Evolutionary conservation across 257 asterid genomes (phyloP).

Genomic region (Plantago major): DNA sequence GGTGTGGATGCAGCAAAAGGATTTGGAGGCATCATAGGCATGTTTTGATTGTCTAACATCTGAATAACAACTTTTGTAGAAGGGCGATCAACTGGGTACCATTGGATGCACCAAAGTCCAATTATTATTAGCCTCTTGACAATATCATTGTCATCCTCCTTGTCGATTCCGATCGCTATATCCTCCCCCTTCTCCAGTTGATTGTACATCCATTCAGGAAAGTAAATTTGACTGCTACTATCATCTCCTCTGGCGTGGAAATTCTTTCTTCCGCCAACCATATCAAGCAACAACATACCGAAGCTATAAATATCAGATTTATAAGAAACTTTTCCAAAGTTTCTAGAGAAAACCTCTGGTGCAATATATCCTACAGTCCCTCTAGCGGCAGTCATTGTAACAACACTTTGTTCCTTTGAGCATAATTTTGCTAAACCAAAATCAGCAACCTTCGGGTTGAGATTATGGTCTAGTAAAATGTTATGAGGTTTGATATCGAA

Average conservation of each 20-base stretch:
- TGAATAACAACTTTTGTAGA: slow-evolving; percentile 64
- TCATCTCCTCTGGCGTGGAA: slow-evolving; percentile 23
- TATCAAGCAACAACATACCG: slow-evolving; percentile 70
- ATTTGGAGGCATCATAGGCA: slow-evolving; percentile 67
- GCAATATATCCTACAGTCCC: slow-evolving; percentile 79
- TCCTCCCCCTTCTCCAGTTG: slow-evolving; percentile 69
- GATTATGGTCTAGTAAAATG: slow-evolving; percentile 55
- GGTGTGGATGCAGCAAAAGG: slow-evolving; percentile 49
- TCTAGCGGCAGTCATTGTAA: slow-evolving; percentile 65
- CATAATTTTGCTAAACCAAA: slow-evolving; percentile 69
- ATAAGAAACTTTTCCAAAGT: slow-evolving; percentile 64
- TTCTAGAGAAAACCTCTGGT: slow-evolving; percentile 75
- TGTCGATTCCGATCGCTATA: slow-evolving; percentile 42
- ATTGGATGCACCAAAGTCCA: slow-evolving; percentile 80
- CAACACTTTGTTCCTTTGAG: slow-evolving; percentile 54
- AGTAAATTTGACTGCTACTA: slow-evolving; percentile 39
- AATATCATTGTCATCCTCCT: slow-evolving; percentile 36
- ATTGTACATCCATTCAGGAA: slow-evolving; percentile 75
- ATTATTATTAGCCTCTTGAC: slow-evolving; percentile 58
- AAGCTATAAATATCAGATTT: slow-evolving; percentile 67
- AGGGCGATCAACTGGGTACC: slow-evolving; percentile 78
- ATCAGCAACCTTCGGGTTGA: slow-evolving; percentile 67
- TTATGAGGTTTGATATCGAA: slow-evolving; percentile 70
- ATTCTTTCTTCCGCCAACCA: slow-evolving; percentile 59
- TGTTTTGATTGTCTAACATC: slow-evolving; percentile 56